phyloP scores from a whole-genome alignment of 352 stramenopile genomes.

The Phytopythium boreale region DNA sequence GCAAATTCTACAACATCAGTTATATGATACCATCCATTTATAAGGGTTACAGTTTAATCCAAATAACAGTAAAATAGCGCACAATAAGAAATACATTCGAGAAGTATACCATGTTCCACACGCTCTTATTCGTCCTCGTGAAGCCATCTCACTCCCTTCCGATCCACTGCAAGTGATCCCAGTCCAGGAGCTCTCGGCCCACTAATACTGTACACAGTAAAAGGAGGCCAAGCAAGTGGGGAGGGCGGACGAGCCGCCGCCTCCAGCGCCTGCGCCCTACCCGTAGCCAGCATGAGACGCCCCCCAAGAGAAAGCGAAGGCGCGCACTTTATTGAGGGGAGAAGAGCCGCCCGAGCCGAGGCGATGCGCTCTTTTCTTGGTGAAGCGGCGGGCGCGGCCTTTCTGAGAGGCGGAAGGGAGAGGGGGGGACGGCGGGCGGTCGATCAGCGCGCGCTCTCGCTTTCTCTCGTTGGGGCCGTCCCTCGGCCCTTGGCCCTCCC shows the following conservation, averaged over 20 bases:
- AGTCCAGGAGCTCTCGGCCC: background rate
- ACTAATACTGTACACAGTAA: no score
- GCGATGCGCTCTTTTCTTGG: background rate
- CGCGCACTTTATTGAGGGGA: background rate
- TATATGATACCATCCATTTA: no score
- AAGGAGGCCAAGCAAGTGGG: background rate
- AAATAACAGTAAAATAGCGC: no score
- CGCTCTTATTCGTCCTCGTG: background rate
- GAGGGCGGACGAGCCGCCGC: background rate
- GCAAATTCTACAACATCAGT: background rate
- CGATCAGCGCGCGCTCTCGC: background rate
- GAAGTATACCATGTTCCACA: background rate
- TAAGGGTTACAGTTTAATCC: no score
- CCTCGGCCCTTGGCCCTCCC: background rate
- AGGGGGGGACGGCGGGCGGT: background rate
- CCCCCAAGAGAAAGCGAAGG: background rate
- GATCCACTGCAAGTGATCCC: slow-evolving; percentile 2
- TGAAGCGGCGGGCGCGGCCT: background rate
- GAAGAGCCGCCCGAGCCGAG: background rate
- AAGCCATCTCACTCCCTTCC: background rate
- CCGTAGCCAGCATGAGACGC: background rate
- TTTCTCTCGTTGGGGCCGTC: background rate
- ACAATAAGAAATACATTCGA: background rate
- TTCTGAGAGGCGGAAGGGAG: background rate
- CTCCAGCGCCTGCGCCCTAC: background rate